Percentiles rank a stretch among this genome's conserved stretches.
Evolutionary conservation across 345 rosid species (phyloP).

Genomic region (Heritiera fomes): DNA sequence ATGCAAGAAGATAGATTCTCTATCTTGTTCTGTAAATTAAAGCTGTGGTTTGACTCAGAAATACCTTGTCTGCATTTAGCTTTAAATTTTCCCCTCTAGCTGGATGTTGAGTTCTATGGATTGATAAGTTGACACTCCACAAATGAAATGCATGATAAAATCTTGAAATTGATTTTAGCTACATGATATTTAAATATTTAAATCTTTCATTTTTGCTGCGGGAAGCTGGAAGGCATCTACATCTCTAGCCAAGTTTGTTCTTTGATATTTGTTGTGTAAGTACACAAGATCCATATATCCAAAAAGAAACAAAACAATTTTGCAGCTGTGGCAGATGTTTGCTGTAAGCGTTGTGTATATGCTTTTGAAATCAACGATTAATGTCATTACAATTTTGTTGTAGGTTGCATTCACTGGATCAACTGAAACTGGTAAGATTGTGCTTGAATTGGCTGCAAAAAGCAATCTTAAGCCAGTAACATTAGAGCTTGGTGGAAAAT

Average conservation of each 20-base stretch:
- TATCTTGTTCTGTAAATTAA: not conserved
- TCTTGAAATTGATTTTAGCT: no score
- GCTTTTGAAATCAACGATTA: not conserved
- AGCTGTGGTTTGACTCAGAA: not conserved
- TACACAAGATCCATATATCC: not conserved
- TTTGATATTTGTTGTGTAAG: not conserved
- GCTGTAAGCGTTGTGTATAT: not conserved
- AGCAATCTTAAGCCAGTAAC: slow-evolving; percentile 97
- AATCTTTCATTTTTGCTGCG: not conserved
- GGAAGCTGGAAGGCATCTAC: not conserved
- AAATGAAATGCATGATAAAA: not conserved
- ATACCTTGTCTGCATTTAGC: not conserved
- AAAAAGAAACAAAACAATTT: not conserved
- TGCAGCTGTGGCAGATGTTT: not conserved
- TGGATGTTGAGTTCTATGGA: not conserved
- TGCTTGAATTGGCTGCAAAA: slow-evolving; percentile 77
- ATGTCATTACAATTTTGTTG: not conserved
- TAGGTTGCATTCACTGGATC: slow-evolving; percentile 98
- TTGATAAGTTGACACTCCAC: not conserved
- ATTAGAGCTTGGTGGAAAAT: slow-evolving; percentile 95
- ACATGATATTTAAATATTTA: no score
- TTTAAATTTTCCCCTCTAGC: not conserved
- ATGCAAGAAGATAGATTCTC: not conserved
- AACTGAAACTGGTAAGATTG: slow-evolving; percentile 66
- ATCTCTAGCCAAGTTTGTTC: not conserved